phyloP scores from a whole-genome alignment of 371 early-diverging fungal genomes.

The Aphelidium insulamus region DNA sequence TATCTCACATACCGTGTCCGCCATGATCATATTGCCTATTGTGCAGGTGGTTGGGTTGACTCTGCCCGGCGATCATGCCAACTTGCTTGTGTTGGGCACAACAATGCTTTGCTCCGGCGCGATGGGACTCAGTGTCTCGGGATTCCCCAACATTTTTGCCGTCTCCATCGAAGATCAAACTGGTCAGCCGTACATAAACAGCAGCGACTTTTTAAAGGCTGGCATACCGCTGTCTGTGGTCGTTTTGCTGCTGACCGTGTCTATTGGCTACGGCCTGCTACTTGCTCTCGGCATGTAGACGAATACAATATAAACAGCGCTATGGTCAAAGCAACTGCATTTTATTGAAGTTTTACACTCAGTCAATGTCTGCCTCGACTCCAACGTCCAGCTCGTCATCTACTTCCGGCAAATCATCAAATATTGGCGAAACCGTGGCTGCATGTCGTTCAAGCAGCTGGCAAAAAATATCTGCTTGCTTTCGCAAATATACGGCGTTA shows the following conservation, averaged over 20 bases:
- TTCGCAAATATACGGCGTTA: too few relatives aligned
- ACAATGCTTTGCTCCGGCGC: conserved; percentile 60
- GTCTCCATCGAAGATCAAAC: conserved; percentile 74
- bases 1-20: conserved; percentile 84
- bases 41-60: conserved; percentile 46
- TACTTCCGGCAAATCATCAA: too few relatives aligned
- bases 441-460: too few relatives aligned
- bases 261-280: conserved; percentile 53
- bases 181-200: conserved; percentile 62
- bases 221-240: conserved; percentile 57
- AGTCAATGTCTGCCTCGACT: too few relatives aligned
- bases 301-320: background rate
- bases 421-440: too few relatives aligned
- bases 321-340: too few relatives aligned
- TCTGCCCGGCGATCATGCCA: conserved; percentile 59
- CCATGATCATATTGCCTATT: conserved; percentile 57
- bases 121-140: conserved; percentile 83
- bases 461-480: too few relatives aligned
- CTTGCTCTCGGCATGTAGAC: conserved; percentile 23
- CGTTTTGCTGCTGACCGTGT: conserved; percentile 39
- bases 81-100: conserved; percentile 68
- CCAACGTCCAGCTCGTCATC: too few relatives aligned
- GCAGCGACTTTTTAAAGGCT: conserved; percentile 58
- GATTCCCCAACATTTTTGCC: conserved; percentile 93
- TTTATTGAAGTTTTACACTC: too few relatives aligned